phyloP scores from a whole-genome alignment of 192 early-diverging fungal species.

The Backusella tuberculispora region DNA sequence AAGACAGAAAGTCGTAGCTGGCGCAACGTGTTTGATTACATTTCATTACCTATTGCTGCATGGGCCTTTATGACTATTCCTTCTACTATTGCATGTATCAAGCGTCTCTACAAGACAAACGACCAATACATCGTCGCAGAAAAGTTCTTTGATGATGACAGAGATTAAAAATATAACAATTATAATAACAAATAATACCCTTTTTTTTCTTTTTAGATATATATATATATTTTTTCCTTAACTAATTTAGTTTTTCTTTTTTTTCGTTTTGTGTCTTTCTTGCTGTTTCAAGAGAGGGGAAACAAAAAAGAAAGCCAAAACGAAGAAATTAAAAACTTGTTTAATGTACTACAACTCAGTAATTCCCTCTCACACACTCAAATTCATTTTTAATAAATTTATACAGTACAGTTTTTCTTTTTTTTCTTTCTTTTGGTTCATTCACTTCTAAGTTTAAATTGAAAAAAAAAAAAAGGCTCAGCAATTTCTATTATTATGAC shows the following conservation, averaged over 20 bases:
- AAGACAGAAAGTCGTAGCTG: slow-evolving; percentile 42
- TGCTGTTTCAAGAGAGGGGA: slow-evolving; percentile 1
- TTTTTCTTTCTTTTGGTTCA: neutral
- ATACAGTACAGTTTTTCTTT: neutral
- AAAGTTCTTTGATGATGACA: slow-evolving; percentile 41
- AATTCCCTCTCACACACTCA: neutral
- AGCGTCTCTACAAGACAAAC: slow-evolving; percentile 40
- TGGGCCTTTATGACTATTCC: slow-evolving; percentile 57
- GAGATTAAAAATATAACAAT: neutral
- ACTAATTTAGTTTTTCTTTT: too few species aligned
- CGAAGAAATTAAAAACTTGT: neutral
- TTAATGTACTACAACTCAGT: slow-evolving; percentile 10
- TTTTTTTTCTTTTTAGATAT: neutral
- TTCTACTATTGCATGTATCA: slow-evolving; percentile 49
- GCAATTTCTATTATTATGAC: neutral
- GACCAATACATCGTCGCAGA: slow-evolving; percentile 50
- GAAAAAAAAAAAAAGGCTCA: neutral
- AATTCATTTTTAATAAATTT: slow-evolving; percentile 9
- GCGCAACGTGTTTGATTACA: slow-evolving; percentile 47
- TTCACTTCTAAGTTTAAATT: too few species aligned
- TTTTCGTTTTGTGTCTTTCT: neutral
- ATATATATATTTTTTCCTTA: neutral
- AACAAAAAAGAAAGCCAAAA: slow-evolving; percentile 1
- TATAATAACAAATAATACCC: neutral
- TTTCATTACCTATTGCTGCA: slow-evolving; percentile 48